Evolutionary conservation across 768 basidiomycete genomes (phyloP).

Genomic region (Leccinellum luteum): DNA sequence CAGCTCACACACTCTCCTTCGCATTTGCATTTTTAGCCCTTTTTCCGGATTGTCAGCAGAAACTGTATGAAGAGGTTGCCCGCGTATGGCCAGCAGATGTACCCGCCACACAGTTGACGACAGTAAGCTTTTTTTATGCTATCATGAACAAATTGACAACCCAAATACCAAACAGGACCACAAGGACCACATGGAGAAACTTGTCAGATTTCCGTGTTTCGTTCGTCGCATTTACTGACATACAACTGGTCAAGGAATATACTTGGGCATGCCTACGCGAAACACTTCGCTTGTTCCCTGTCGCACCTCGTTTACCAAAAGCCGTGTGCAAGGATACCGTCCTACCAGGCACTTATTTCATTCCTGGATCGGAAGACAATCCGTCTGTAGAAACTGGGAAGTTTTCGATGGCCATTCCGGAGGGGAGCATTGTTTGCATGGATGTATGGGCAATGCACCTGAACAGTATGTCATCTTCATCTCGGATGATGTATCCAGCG

Average conservation of each 20-base stretch:
- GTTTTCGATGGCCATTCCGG: conserved; percentile 36
- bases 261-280: conserved; percentile 44
- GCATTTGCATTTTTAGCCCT: conserved; percentile 45
- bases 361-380: conserved; percentile 14
- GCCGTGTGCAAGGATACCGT: conserved; percentile 34
- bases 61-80: conserved; percentile 40
- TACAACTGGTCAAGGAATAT: conserved; percentile 35
- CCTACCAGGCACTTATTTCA: conserved; percentile 35
- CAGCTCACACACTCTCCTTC: conserved; percentile 45
- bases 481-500: not conserved
- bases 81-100: conserved; percentile 39
- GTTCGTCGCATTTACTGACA: too few species aligned
- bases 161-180: conserved; percentile 30
- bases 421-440: conserved; percentile 38
- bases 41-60: conserved; percentile 47
- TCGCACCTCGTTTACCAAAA: conserved; percentile 37
- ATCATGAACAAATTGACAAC: not conserved
- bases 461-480: conserved; percentile 37
- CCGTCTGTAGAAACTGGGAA: conserved; percentile 25
- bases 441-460: conserved; percentile 43
- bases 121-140: conserved; percentile 23
- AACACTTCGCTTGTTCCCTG: conserved; percentile 43
- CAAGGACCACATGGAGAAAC: conserved; percentile 36
- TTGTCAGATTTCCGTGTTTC: conserved; percentile 26
- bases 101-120: conserved; percentile 22